Base-by-base conservation (phyloP, 116 monocot species). In the Papilionanthe hybrid region DNA sequence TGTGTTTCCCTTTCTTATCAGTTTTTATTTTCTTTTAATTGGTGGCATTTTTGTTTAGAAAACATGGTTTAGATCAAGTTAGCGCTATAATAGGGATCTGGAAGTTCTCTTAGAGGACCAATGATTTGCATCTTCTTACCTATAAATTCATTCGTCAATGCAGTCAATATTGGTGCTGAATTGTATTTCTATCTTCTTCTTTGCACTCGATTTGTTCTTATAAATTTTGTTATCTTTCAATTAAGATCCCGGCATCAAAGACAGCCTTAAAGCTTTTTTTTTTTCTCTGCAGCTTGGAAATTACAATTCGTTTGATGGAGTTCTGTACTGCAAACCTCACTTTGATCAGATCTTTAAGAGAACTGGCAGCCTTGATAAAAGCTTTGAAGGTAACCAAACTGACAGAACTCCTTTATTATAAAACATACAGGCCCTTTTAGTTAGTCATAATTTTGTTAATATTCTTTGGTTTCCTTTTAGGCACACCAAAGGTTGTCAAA, bases 401-500 rank as follows among this genome's bases (percentile, higher is more conserved):
- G 15, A 49, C 49, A 48, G 75, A 48, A 48, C 28, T 49, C 75
- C 19, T 49, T 49, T 42, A 48, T 48, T 50, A 32, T 22, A 30
- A 37, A 30, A 5, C 63, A 6, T 23, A 8, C 23, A 69, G 17
- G 37, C 3, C 28, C n/a, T n/a, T 30, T 6, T 29, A 68, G 23
- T 32, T 27, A 22, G 75, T 12, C 11, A 25, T 27, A 75, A 75
- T 65, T 37, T 25, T 75, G 25, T 75, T 22, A 75, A 25, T 18
- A 49, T 75, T 75, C 18, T 75, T 49, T 22, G 27, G 27, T 47
- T 49, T 49, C 11, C 5, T 57, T 78, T 78, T 83, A 91, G 91
- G 91, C 29, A 93, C 91, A 28, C 91, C 90, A 8, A 91, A 91
- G 77, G 67, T 94, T 72, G 83, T 84, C 50, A 94, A 88, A 79